Conservation (phyloP, 352 stramenopile genomes). For the Pythium sp. region DNA sequence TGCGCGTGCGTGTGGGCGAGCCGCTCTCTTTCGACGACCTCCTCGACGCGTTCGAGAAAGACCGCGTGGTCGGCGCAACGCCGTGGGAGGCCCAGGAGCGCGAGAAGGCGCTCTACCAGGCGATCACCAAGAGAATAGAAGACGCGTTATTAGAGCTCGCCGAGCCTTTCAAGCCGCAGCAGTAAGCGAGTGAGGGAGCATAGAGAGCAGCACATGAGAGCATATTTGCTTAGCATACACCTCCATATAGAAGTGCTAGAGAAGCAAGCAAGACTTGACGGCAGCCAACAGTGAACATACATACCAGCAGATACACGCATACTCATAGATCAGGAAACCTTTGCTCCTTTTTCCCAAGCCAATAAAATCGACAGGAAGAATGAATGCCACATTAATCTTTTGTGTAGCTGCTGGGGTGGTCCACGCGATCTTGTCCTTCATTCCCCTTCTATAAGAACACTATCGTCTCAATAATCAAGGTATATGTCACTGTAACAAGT, state of each 20-base stretch:
- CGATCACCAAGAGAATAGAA: slow-evolving; percentile 84
- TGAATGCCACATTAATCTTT: background rate
- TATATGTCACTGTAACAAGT: background rate
- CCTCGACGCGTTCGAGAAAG: slow-evolving; percentile 54
- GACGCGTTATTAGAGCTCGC: slow-evolving; percentile 63
- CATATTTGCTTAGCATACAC: background rate
- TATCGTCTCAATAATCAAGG: background rate
- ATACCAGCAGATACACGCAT: background rate
- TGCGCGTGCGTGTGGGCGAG: slow-evolving; percentile 64
- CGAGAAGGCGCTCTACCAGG: slow-evolving; percentile 78
- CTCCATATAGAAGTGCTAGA: background rate
- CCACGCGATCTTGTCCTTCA: background rate
- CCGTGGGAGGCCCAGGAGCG: slow-evolving; percentile 60
- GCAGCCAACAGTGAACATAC: background rate
- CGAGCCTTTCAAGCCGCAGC: slow-evolving; percentile 15
- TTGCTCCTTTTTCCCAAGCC: background rate
- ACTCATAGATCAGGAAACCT: slow-evolving; percentile 12
- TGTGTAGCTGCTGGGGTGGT: slow-evolving; percentile 5
- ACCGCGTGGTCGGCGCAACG: slow-evolving; percentile 40
- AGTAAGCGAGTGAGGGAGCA: background rate
- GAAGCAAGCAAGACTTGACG: background rate
- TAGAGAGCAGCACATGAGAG: background rate
- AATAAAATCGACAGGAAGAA: background rate
- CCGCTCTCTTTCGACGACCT: slow-evolving; percentile 83
- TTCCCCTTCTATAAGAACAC: background rate